These are phyloP conservation scores for Calonectria hawksworthii DNA, from an alignment of 2,329 filamentous ascomycete species.

Conservation along the genomic window DNA sequence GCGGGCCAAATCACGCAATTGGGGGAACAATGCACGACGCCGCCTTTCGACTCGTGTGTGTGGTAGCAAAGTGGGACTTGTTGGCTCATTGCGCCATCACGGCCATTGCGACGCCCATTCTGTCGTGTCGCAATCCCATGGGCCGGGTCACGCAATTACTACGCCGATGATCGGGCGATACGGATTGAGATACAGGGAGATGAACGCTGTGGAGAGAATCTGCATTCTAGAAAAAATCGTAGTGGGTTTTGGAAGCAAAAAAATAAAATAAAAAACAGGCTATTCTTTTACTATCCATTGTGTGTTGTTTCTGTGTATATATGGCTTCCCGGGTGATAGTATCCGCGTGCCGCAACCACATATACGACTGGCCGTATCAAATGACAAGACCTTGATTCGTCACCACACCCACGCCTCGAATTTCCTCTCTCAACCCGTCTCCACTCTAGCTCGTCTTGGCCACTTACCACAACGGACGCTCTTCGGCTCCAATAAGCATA, in stretches of 20 bases:
- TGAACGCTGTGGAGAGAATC: neutral
- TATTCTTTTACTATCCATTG: no score
- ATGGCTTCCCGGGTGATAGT: neutral
- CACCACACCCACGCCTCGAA: neutral
- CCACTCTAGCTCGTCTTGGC: neutral
- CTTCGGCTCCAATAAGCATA: conserved; percentile 17
- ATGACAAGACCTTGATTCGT: neutral
- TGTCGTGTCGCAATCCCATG: conserved; percentile 43
- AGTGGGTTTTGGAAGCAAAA: neutral
- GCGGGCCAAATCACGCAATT: conserved; percentile 43
- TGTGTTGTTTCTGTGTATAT: neutral
- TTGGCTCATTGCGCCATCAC: conserved; percentile 40
- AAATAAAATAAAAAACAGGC: no score
- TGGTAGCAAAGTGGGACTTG: conserved; percentile 21
- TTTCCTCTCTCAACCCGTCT: neutral
- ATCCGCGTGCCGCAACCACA: neutral
- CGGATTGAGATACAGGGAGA: neutral
- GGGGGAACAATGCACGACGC: neutral
- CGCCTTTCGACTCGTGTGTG: neutral
- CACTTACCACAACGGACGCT: neutral
- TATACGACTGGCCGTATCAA: neutral
- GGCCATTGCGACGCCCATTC: conserved; percentile 20
- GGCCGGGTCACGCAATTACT: conserved; percentile 41
- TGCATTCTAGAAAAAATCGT: neutral
- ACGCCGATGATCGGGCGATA: neutral